Evolutionary conservation across 1,284 basidiomycete species (phyloP), one percentile per base, ranked within the genome.

Genomic region (Cerioporus squamosus): DNA sequence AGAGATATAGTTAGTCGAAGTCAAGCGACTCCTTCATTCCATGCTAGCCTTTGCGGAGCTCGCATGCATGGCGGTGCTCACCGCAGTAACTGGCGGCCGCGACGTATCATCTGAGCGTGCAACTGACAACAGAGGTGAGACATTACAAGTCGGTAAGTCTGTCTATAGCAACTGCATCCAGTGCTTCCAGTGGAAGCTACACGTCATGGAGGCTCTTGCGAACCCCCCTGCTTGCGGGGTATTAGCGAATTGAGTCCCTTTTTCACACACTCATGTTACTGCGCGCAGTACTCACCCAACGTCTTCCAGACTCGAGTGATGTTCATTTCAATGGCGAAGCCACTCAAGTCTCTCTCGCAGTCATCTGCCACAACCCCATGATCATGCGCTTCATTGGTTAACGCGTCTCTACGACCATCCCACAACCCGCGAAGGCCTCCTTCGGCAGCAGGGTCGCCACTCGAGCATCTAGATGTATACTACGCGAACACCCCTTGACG

Each of bases 291-390:
- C 55, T 55, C 53, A 55, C 51, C 55, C 58, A 57, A 10, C 48
- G 52, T 51, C 33, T 40, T 36, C 53, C 42, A 59, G 57, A 63
- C 57, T 39, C 46, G 47, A 50, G 59, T 57, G 54, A 56, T 33
- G 44, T 53, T 44, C 61, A 36, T 57, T 45, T 65, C 44, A 61
- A 65, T 65, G 50, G 29, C 20, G 62, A 64, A 64, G 51, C 53
- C 53, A 6, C 47, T 29, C 40, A 38, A 52, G 46, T 31, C 47
- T 39, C n/a, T 49, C 31, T 36, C 38, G 44, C 57, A 59, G 65
- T 68, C 67, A 68, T 63, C 53, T 67, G 67, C 55, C 47, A 46
- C 47, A 44, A 40, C 64, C 67, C 58, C 67, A 68, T 68, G 67
- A 66, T 67, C 50, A 57, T 61, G 46, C 48, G 47, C 47, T 51